Conservation (phyloP, 2,329 filamentous ascomycete genomes). For the Penicillium sp. region DNA sequence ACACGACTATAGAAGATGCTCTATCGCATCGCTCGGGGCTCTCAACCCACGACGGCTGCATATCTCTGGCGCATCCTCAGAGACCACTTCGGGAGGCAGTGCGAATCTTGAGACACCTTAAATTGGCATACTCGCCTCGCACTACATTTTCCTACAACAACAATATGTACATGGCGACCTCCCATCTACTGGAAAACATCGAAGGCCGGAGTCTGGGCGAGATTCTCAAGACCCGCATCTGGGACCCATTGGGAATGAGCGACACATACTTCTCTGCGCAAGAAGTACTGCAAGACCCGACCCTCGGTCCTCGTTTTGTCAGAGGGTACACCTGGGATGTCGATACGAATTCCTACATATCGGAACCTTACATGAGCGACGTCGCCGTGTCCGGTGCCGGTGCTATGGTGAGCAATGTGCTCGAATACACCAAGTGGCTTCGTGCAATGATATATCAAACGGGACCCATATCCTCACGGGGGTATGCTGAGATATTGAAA, state of each 20-base stretch:
- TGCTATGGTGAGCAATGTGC: slow-evolving; percentile 27
- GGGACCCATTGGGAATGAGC: slow-evolving; percentile 24
- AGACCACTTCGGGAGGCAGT: slow-evolving; percentile 14
- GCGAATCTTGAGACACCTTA: slow-evolving; percentile 20
- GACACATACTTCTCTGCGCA: slow-evolving; percentile 25
- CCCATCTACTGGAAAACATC: slow-evolving; percentile 19
- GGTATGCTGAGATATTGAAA: slow-evolving; percentile 15
- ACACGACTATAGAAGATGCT: slow-evolving; percentile 36
- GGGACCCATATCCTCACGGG: slow-evolving; percentile 15
- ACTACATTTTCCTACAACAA: slow-evolving; percentile 26
- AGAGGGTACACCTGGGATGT: slow-evolving; percentile 23
- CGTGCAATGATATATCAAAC: slow-evolving; percentile 21
- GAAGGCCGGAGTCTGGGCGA: slow-evolving; percentile 13
- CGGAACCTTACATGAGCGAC: slow-evolving; percentile 20
- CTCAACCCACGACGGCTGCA: slow-evolving; percentile 19
- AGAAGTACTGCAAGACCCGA: slow-evolving; percentile 10
- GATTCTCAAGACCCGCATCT: slow-evolving; percentile 22
- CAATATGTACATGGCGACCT: slow-evolving; percentile 26
- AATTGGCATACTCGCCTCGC: slow-evolving; percentile 20
- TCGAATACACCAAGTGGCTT: slow-evolving; percentile 29
- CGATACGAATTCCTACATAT: slow-evolving; percentile 10
- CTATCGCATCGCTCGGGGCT: slow-evolving; percentile 37
- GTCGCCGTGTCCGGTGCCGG: slow-evolving; percentile 21
- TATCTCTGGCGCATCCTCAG: not conserved
- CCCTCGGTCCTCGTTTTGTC: slow-evolving; percentile 8